Conservation (phyloP, 331 rosid genomes). For the Saraca asoca region DNA sequence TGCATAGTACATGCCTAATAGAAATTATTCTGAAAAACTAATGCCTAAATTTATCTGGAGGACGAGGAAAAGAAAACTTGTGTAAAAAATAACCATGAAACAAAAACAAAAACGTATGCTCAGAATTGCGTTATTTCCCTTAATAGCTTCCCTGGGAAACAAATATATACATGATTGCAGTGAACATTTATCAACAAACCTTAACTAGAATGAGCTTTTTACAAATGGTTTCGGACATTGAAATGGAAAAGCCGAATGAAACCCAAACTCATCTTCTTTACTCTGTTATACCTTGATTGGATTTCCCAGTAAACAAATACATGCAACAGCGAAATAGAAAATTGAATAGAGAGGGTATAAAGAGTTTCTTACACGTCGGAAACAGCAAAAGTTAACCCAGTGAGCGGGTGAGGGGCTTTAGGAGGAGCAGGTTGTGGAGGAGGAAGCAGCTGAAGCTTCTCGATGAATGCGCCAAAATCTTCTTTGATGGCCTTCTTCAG, state of each 20-base stretch:
- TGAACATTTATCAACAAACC: too few relatives aligned
- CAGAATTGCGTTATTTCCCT: too few relatives aligned
- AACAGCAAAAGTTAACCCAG: conserved; percentile 77
- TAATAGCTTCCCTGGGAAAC: too few relatives aligned
- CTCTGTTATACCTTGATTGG: not conserved
- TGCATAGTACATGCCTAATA: too few relatives aligned
- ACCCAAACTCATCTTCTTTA: not conserved
- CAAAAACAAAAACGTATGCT: too few relatives aligned
- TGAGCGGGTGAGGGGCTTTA: conserved; percentile 93
- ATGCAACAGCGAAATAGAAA: not conserved
- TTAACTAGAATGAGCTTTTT: too few relatives aligned
- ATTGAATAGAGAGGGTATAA: not conserved
- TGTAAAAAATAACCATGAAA: too few relatives aligned
- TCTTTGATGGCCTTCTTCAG: conserved; percentile 62
- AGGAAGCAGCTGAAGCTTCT: conserved; percentile 71
- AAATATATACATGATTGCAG: too few relatives aligned
- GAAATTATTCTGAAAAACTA: not conserved
- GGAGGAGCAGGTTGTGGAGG: conserved; percentile 98
- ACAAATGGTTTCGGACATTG: too few relatives aligned
- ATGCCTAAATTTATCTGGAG: too few relatives aligned
- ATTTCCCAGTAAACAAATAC: conserved; percentile 5
- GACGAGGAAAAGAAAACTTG: too few relatives aligned
- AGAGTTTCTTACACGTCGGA: conserved; percentile 67
- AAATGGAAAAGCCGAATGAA: not conserved
- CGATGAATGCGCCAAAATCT: conserved; percentile 86